Evolutionary conservation across 441 rosid species (phyloP).

Genomic region (Erysimum cheiri): DNA sequence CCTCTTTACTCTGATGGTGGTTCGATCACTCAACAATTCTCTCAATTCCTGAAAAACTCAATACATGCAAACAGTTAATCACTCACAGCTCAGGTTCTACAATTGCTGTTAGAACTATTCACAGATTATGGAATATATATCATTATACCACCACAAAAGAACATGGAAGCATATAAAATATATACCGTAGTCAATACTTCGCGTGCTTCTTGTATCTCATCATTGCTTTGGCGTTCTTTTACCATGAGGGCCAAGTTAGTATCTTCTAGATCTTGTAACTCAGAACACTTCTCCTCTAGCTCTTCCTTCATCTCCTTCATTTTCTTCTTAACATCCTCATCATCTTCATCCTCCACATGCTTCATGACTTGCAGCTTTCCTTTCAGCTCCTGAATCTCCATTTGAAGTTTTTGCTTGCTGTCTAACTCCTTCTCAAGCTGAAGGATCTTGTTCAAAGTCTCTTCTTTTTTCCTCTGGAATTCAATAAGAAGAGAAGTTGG

Average conservation of each 20-base stretch:
- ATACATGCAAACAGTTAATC: slow-evolving; percentile 6
- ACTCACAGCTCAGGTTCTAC: slow-evolving; percentile 17
- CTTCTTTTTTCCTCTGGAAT: slow-evolving; percentile 85
- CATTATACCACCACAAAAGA: slow-evolving; percentile 4
- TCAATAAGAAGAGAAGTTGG: background rate
- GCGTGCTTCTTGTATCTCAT: slow-evolving; percentile 76
- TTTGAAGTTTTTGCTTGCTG: slow-evolving; percentile 80
- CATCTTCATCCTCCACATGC: slow-evolving; percentile 80
- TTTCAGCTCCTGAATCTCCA: slow-evolving; percentile 87
- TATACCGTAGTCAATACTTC: slow-evolving; percentile 66
- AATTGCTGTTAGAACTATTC: slow-evolving; percentile 3
- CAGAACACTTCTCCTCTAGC: slow-evolving; percentile 60
- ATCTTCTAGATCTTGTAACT: slow-evolving; percentile 50
- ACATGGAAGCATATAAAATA: slow-evolving; percentile 13
- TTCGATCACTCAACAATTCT: slow-evolving; percentile 48
- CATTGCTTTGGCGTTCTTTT: slow-evolving; percentile 86
- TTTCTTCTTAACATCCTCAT: slow-evolving; percentile 65
- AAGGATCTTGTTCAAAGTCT: slow-evolving; percentile 64
- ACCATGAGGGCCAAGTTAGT: slow-evolving; percentile 53
- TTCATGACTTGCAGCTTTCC: slow-evolving; percentile 84
- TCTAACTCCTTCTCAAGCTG: slow-evolving; percentile 74
- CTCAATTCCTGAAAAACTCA: slow-evolving; percentile 56
- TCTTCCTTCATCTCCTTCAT: slow-evolving; percentile 78
- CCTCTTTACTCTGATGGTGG: slow-evolving; percentile 67
- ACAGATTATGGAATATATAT: slow-evolving; percentile 13